Evolutionary conservation across 1,284 basidiomycete species (phyloP).

Genomic region (Volvariella volvacea): DNA sequence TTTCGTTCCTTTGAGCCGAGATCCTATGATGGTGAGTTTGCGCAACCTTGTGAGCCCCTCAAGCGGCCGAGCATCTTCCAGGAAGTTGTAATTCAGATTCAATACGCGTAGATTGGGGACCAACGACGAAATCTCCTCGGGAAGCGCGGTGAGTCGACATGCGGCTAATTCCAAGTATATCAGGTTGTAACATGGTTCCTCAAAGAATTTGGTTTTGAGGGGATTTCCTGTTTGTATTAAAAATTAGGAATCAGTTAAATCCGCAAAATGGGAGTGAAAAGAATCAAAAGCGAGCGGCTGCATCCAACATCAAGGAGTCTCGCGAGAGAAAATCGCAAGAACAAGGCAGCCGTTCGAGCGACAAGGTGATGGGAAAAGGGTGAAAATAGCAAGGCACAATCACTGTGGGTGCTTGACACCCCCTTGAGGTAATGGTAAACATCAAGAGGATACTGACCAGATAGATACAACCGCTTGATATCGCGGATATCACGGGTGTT

Average conservation of each 20-base stretch:
- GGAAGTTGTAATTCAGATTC: constrained; percentile 95
- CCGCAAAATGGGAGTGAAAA: neutral
- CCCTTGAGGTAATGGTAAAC: too few species aligned
- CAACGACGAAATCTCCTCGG: constrained; percentile 56
- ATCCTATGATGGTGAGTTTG: constrained; percentile 83
- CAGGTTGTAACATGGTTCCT: constrained; percentile 74
- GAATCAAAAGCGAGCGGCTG: neutral
- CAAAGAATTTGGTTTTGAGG: constrained; percentile 32
- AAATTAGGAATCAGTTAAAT: neutral
- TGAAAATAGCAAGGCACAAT: neutral
- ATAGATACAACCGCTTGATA: constrained; percentile 90
- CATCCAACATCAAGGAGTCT: too few species aligned
- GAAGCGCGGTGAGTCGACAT: constrained; percentile 78
- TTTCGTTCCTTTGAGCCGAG: constrained; percentile 66
- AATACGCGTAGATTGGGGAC: constrained; percentile 87
- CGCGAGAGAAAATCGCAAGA: neutral
- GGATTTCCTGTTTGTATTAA: constrained; percentile 29
- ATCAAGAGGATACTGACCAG: constrained; percentile 50
- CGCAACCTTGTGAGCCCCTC: constrained; percentile 70
- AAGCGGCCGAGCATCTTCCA: constrained; percentile 65
- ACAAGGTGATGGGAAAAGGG: neutral
- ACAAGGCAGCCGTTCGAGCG: neutral
- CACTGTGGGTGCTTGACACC: too few species aligned
- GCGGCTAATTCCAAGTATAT: constrained; percentile 91
- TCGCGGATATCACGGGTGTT: constrained; percentile 76